Conservation (phyloP, 176 grass and related monocot species). For the Cymbopogon citratus region DNA sequence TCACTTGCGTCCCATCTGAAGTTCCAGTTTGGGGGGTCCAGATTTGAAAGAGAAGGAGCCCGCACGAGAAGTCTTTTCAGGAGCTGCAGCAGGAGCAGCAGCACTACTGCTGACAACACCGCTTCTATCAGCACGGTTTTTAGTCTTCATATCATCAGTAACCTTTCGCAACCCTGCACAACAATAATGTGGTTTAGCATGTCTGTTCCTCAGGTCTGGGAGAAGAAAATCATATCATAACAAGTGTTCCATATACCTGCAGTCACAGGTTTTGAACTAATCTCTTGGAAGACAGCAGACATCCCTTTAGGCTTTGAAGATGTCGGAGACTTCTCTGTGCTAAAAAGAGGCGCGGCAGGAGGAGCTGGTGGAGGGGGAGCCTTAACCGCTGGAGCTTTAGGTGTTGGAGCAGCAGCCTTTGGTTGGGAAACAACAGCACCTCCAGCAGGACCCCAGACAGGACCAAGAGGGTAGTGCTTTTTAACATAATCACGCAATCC, state of each 20-base stretch:
- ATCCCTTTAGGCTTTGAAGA: conserved; percentile 76
- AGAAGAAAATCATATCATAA: not conserved
- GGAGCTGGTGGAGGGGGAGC: conserved; percentile 58
- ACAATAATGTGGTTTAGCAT: conserved; percentile 13
- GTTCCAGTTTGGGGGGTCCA: conserved; percentile 85
- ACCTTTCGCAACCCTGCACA: conserved; percentile 82
- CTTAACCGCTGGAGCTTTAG: conserved; percentile 49
- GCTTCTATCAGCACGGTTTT: conserved; percentile 77
- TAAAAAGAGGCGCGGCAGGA: conserved; percentile 64
- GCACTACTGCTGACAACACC: conserved; percentile 50
- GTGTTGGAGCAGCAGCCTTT: conserved; percentile 46
- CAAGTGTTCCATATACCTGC: conserved; percentile 43
- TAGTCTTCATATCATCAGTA: conserved; percentile 89
- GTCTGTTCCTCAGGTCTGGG: not conserved
- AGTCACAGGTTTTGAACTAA: conserved; percentile 69
- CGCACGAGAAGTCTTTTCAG: conserved; percentile 53
- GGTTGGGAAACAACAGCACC: conserved; percentile 37
- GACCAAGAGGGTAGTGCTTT: conserved; percentile 78
- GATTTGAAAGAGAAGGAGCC: conserved; percentile 62
- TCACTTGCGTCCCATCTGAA: conserved; percentile 98
- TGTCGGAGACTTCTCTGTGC: conserved; percentile 40
- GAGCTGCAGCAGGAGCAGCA: conserved; percentile 23
- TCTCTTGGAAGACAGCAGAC: conserved; percentile 94
- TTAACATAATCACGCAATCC: conserved; percentile 93
- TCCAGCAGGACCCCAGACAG: conserved; percentile 59